phyloP scores from a whole-genome alignment of 441 rosid species.

The Pelargonium citronellum region DNA sequence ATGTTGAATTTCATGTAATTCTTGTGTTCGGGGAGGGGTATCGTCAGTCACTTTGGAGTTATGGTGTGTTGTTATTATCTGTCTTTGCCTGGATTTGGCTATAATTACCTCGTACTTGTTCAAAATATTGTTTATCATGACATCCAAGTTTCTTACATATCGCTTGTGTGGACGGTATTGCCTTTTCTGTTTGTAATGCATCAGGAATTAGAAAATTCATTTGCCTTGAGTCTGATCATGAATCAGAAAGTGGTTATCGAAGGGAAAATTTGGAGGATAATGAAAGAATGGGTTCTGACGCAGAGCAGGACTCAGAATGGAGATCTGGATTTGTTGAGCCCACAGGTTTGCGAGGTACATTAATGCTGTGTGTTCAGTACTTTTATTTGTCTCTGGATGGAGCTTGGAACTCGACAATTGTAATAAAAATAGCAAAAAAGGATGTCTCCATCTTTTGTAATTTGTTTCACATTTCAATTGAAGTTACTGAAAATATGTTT shows the following conservation, averaged over 20 bases:
- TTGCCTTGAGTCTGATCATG: conserved; percentile 67
- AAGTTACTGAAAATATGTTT: conserved; percentile 23
- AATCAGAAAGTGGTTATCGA: conserved; percentile 32
- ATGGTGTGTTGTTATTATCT: background rate
- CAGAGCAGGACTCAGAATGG: conserved; percentile 26
- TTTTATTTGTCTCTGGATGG: conserved; percentile 13
- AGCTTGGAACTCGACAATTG: background rate
- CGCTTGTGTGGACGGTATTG: too few relatives aligned
- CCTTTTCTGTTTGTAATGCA: background rate
- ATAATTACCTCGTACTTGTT: background rate
- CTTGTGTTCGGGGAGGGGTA: background rate
- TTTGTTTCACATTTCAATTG: conserved; percentile 15
- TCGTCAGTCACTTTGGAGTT: background rate
- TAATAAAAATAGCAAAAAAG: conserved; percentile 13
- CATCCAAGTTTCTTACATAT: background rate
- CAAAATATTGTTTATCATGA: background rate
- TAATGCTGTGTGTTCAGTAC: background rate
- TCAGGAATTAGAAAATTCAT: conserved; percentile 43
- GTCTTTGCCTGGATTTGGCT: background rate
- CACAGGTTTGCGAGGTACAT: conserved; percentile 31
- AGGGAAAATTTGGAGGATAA: conserved; percentile 31
- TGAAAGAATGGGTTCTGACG: conserved; percentile 24
- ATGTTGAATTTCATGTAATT: background rate
- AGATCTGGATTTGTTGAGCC: conserved; percentile 25
- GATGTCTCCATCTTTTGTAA: conserved; percentile 4